These are phyloP conservation scores for Talinum fruticosum DNA, from an alignment of 148 eudicot genomes.

Conservation along the genomic window DNA sequence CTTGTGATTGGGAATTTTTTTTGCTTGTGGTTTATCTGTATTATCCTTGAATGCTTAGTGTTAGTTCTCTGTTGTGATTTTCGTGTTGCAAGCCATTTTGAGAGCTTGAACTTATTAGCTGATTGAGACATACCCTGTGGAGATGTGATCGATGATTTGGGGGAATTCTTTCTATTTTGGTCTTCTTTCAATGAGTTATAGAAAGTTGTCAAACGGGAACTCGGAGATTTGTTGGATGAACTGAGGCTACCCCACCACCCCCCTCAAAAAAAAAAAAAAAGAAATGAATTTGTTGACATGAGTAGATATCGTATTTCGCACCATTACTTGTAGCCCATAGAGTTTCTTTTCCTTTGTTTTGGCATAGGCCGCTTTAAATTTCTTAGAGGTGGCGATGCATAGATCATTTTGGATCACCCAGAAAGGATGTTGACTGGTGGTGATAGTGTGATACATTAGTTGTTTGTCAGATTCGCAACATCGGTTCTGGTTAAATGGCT, in stretches of 20 bases:
- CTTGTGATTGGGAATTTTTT: not conserved
- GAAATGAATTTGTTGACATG: not conserved
- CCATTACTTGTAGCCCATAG: not conserved
- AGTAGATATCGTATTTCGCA: not conserved
- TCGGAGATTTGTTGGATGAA: not conserved
- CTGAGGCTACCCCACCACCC: not conserved
- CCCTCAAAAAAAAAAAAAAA: too few relatives aligned
- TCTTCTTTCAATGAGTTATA: too few relatives aligned
- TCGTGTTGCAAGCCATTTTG: not conserved
- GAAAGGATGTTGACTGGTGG: not conserved
- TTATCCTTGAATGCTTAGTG: not conserved
- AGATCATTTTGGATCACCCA: not conserved
- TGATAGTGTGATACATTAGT: not conserved
- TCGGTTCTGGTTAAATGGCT: not conserved
- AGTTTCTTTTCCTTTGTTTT: not conserved
- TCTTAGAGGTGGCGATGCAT: not conserved
- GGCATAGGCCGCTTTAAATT: not conserved
- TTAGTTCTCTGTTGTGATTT: not conserved
- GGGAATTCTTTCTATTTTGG: not conserved
- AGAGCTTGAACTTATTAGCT: not conserved
- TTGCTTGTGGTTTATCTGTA: not conserved
- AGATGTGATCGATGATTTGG: not conserved
- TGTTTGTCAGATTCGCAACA: not conserved
- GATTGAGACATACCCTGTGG: not conserved
- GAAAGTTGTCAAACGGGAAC: not conserved